A percentile compares a stretch with the other conserved stretches of the same genome.
phyloP scores from a whole-genome alignment of 2,329 filamentous ascomycete species.

The Colletotrichum tofieldiae region DNA sequence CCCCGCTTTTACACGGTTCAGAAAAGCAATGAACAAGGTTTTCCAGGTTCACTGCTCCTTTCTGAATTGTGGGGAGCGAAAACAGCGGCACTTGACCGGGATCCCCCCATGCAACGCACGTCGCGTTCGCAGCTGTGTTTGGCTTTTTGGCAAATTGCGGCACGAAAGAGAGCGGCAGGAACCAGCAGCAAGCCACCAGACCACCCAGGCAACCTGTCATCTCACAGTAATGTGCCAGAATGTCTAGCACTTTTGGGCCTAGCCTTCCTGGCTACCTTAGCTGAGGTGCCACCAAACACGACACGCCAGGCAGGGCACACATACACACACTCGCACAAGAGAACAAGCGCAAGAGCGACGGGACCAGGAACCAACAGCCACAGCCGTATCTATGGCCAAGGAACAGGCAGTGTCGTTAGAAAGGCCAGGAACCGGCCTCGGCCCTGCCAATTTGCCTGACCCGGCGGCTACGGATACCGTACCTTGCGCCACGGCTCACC shows the following conservation, averaged over 20 bases:
- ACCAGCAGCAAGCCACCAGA: constrained; percentile 22
- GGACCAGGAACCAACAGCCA: constrained; percentile 34
- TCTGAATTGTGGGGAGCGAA: constrained; percentile 35
- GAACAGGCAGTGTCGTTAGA: constrained; percentile 6
- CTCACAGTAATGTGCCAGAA: constrained; percentile 15
- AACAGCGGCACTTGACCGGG: constrained; percentile 31
- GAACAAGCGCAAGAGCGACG: not conserved
- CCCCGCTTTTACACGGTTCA: constrained; percentile 25
- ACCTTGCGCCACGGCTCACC: constrained; percentile 15
- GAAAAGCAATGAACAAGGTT: constrained; percentile 41
- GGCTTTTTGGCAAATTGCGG: constrained; percentile 20
- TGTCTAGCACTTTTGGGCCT: constrained; percentile 18
- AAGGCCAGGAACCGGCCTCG: constrained; percentile 29
- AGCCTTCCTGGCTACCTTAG: constrained; percentile 6
- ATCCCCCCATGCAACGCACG: constrained; percentile 29
- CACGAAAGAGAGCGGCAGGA: constrained; percentile 19
- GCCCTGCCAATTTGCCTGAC: constrained; percentile 37
- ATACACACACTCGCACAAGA: not conserved
- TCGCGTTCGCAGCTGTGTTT: constrained; percentile 17
- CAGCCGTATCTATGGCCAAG: constrained; percentile 23
- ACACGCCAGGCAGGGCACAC: not conserved
- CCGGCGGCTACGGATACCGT: not conserved
- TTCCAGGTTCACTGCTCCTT: constrained; percentile 37
- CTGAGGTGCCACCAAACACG: constrained; percentile 8
- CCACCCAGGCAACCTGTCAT: constrained; percentile 6